These are phyloP conservation scores for Harringtonia aguacate DNA, from an alignment of 2,329 filamentous ascomycete species.

Conservation along the genomic window DNA sequence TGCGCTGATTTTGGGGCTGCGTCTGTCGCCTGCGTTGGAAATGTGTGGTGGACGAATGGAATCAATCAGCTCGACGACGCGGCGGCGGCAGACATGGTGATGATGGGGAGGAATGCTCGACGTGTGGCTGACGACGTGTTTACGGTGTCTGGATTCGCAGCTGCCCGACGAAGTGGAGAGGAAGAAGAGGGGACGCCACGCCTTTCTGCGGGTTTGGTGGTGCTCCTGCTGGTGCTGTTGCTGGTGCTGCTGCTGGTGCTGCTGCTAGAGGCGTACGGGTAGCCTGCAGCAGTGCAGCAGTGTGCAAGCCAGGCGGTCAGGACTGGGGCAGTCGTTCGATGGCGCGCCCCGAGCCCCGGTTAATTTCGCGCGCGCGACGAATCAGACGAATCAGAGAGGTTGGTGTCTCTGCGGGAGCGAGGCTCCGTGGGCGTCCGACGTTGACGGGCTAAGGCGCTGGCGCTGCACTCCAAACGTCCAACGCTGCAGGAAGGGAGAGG, in stretches of 20 bases:
- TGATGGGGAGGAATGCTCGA: too few species aligned
- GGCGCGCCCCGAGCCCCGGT: neutral
- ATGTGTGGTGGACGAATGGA: too few species aligned
- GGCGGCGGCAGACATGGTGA: too few species aligned
- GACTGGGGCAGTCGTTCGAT: neutral
- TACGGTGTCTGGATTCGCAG: too few species aligned
- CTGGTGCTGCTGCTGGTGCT: neutral
- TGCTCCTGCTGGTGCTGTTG: neutral
- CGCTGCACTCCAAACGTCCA: neutral
- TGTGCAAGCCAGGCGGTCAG: conserved; percentile 8
- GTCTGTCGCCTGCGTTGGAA: too few species aligned
- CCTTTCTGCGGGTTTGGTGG: neutral
- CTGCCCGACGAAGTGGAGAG: too few species aligned
- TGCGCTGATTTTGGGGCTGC: too few species aligned
- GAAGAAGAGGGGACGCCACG: too few species aligned
- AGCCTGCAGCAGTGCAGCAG: neutral
- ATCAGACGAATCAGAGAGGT: neutral
- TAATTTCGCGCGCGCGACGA: neutral
- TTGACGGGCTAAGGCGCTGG: too few species aligned
- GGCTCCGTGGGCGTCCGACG: conserved; percentile 1
- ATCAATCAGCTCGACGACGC: too few species aligned
- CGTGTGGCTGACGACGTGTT: too few species aligned
- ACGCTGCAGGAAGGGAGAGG: neutral
- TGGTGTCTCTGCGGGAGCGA: neutral
- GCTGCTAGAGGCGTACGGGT: neutral